Evolutionary conservation across 2,329 filamentous ascomycete species (phyloP).

Genomic region (Fusarium poae): DNA sequence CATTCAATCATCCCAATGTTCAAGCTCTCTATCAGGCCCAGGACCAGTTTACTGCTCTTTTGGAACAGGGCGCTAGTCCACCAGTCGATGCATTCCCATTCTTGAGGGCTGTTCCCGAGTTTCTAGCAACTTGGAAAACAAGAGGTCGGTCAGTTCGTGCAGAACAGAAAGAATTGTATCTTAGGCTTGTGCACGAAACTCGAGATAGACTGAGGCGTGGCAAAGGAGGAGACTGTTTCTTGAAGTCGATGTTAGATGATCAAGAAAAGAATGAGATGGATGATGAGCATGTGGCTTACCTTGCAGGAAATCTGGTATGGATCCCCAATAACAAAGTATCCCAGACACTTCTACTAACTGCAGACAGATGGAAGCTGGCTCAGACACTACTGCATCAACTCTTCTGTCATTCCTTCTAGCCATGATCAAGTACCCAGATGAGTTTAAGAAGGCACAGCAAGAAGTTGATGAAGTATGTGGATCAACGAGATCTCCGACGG

Average conservation of each 20-base stretch:
- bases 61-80: slow-evolving; percentile 47
- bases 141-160: slow-evolving; percentile 38
- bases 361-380: slow-evolving; percentile 45
- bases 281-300: slow-evolving; percentile 12
- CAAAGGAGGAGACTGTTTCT: slow-evolving; percentile 11
- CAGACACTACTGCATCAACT: slow-evolving; percentile 44
- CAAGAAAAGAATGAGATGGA: slow-evolving; percentile 13
- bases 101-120: slow-evolving; percentile 39
- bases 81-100: slow-evolving; percentile 47
- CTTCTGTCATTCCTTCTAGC: slow-evolving; percentile 41
- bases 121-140: slow-evolving; percentile 43
- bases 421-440: slow-evolving; percentile 40
- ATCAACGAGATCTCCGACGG: slow-evolving; percentile 47
- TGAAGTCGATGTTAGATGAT: slow-evolving; percentile 1
- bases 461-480: slow-evolving; percentile 43
- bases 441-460: slow-evolving; percentile 34
- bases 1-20: slow-evolving; percentile 20
- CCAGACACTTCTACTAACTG: not conserved
- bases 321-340: not conserved
- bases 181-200: slow-evolving; percentile 3
- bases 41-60: slow-evolving; percentile 40
- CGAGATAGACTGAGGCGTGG: slow-evolving; percentile 8
- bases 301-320: slow-evolving; percentile 6
- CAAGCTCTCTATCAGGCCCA: slow-evolving; percentile 43
- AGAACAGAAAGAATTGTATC: slow-evolving; percentile 40